Percentiles rank a stretch among this genome's conserved stretches.
phyloP scores from a whole-genome alignment of 331 rosid genomes.

The Spiraea crenata region DNA sequence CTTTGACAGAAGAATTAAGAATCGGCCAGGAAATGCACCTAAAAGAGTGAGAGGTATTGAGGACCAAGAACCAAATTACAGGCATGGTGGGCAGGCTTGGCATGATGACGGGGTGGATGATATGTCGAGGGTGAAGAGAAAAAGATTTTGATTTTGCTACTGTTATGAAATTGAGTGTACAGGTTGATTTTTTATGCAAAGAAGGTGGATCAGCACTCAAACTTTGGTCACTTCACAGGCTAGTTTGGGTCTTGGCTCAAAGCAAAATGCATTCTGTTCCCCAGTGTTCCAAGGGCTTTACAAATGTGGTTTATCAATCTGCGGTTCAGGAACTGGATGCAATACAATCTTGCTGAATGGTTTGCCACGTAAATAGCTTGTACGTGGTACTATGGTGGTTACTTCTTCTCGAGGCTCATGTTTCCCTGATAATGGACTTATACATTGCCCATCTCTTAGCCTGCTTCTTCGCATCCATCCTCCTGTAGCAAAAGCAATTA shows the following conservation, averaged over 20 bases:
- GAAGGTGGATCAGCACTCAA: constrained; percentile 5
- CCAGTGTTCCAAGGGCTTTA: neutral
- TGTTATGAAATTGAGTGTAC: constrained; percentile 6
- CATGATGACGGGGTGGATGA: constrained; percentile 54
- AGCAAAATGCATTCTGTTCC: neutral
- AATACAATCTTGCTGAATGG: constrained; percentile 1
- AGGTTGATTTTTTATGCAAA: neutral
- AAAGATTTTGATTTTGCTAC: constrained; percentile 36
- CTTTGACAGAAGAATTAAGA: constrained; percentile 62
- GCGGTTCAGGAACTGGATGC: constrained; percentile 8
- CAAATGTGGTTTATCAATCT: neutral
- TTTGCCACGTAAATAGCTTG: constrained; percentile 16
- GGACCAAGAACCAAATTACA: constrained; percentile 67
- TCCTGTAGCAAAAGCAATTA: neutral
- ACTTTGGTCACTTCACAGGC: constrained; percentile 3
- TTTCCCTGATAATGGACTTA: neutral
- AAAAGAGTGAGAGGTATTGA: constrained; percentile 71
- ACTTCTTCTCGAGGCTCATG: neutral
- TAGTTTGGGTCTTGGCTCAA: constrained; percentile 8
- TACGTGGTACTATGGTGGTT: constrained; percentile 16
- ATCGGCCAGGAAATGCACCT: constrained; percentile 55
- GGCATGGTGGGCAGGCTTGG: constrained; percentile 72
- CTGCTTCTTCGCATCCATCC: constrained; percentile 7
- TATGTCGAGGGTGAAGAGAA: constrained; percentile 43
- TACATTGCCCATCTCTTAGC: constrained; percentile 9